Base-by-base conservation (phyloP, 2,329 filamentous ascomycete genomes). In the Coleophoma cylindrospora region DNA sequence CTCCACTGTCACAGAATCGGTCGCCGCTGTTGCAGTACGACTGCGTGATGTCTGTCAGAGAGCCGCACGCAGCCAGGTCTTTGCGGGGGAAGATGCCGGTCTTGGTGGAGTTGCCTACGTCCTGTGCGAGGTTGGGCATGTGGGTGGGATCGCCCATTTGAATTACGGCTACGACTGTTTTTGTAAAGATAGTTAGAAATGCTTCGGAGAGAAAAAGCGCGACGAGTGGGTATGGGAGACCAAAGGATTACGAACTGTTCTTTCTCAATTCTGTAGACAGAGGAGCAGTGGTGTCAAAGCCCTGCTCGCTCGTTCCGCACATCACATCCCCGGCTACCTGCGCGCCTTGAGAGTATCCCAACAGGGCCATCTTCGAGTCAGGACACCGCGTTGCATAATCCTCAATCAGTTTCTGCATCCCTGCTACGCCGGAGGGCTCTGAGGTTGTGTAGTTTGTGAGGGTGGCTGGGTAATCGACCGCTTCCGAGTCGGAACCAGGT, bases 71-170 rank as follows among this genome's bases (percentile, higher is more conserved):
- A 3, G 51, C 49, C 13, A 33, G 45, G 32, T 56, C 50, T 32
- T 43, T 17, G 14, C 59, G 54, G 2, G 54, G 54, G 48, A 61
- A 60, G n/a, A 60, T 43, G 14, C 68, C 68, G 22, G 57, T 51
- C 14, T 52, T 51, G 17, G 52, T 57, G 22, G 47, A 45, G 22
- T 57, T 66, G 22, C 68, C 68, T 7, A 57, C 56, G 44, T 67
- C 58, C 55, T 63, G 65, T 0, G 60, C 15, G 27, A 64, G 58
- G 34, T 50, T 54, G 9, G 57, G 56, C 7, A 64, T 62, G 46
- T 62, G 63, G 3, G 61, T 56, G 8, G 68, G 68, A 48, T 70
- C 68, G 11, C 66, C 67, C 59, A 70, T 68, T 40, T 66, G 59
- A n/a, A 65, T 58, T 15, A 65, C 59, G 17, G 64, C 66, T n/a